Base-by-base conservation (phyloP, 192 early-diverging fungal species). In the Coemansia interrupta region DNA sequence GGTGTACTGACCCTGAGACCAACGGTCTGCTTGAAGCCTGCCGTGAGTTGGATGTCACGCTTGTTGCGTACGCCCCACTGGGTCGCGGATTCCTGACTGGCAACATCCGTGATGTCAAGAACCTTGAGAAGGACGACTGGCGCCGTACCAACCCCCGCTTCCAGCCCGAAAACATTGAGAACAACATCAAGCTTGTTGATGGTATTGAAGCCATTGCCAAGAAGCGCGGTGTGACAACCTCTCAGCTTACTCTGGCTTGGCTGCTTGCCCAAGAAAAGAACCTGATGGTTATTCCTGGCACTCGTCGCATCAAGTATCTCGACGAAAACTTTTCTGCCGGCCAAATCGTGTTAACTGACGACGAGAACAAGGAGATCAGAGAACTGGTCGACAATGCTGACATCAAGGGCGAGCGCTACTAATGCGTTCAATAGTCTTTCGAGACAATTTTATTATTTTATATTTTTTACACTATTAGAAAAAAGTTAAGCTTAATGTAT, bases 11-110 rank as follows among this genome's bases (percentile, higher is more conserved):
- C 39, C 85, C 87, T n/a, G 85, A 89, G 68, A 82, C 66, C 4
- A 81, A 87, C 44, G 89, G 85, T 1, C 54, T 90, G 22, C 80
- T 90, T 18, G 78, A 84, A 26, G 68, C 85, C 14, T 90, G 89
- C 64, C 82, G 86, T 48, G 86, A 89, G 59, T 79, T 91, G 3
- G 86, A 87, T 32, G 75, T 92, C 41, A 86, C 80, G 14, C 61
- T 89, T 10, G 72, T 94, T 18, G 87, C 92, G 1, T 86, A 89
- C 52, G 86, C 87, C 7, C 88, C 88, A 3, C 59, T 91, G 4
- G 89, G 87, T 2, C 80, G 85, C 44, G 91, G 91, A 5, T 83
- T 89, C 38, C 58, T 91, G 49, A 84, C 85, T 1, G 86, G 88
- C 14, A 68, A 75, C 12, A 83, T 85, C 60, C 73, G 71, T 52